Evolutionary conservation across 768 basidiomycete species (phyloP), one percentile per base, ranked within the genome.

Genomic region (Leucocoprinus leucothites): DNA sequence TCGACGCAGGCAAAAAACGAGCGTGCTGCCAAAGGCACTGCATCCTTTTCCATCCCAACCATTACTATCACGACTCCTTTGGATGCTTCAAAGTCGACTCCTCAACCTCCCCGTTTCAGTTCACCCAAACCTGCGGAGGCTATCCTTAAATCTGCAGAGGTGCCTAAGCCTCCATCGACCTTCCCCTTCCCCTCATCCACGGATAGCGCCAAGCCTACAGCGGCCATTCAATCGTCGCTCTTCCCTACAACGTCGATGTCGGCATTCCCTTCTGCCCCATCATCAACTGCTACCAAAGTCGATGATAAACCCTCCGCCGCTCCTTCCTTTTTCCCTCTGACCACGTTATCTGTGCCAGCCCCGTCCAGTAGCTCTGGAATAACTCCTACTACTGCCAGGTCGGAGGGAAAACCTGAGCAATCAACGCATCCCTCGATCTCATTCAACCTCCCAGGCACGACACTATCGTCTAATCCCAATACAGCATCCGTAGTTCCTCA

Each of bases 1-100:
- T 64, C 56, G 41, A 62, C 64, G 26, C 76, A 78, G 63, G 74
- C 75, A 50, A 70, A 69, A 62, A 74, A 75, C 64, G 75, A 76
- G 57, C 66, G 66, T 58, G 54, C 57, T 28, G 63, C 63, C 55
- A 57, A 58, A 42, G 62, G 60, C n/a, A 54, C 57, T 51, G 22
- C 53, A 21, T 47, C 55, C 2, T 51, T 42, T 55, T 42, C 48
- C 18, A 38, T 60, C 24, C 59, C 59, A 18, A 40, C 56, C 1
- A 60, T 60, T 21, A 60, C 59, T 14, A 48, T 60, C 28, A 56
- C 62, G 22, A 66, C 75, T 51, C 67, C 66, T 41, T 58, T 58
- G 13, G 64, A 66, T 9, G 31, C 47, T 1, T 26, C 36, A 11
- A 53, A 55, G 9, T 24, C 45, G 21, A 11, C 35, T 3, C 26